Base-by-base conservation (phyloP, 768 basidiomycete species). In the Hygrocybe punicea region DNA sequence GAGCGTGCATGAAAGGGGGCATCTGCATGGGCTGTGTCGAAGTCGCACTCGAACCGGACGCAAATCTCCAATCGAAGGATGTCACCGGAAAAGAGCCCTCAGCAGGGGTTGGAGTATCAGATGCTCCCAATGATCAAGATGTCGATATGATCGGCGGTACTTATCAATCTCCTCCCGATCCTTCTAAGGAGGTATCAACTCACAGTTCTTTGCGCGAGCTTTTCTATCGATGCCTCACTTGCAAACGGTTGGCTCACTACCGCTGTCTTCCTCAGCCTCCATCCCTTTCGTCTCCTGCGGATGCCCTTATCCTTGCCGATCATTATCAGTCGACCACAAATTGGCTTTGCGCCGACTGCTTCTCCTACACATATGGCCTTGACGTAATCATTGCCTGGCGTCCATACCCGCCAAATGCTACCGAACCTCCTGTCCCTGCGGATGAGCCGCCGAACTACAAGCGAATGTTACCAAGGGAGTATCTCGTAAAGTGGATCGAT, bases 301-400 rank as follows among this genome's bases (percentile, higher is more conserved):
- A 63, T 51, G 63, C 75, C 36, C 68, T 66, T 2, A 77, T 82
- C 0, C 74, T 86, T n/a, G 89, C 86, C 5, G 63, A 66, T 17
- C 72, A 84, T 61, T 93, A 91, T 67, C 87, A 89, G 60, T 55
- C 65, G 1, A 69, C 72, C 4, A 70, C 71, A 34, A 65, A 66
- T 25, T 92, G 88, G 90, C 74, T 81, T 14, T 96, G 94, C 65
- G 78, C 79, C 5, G 89, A 94, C 63, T 96, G 94, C 65, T 68
- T 76, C 19, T 91, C 87, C 11, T 95, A 80, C 66, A 76, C 75
- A 13, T 87, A 86, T 66, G 68, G 73, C 8, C 71, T 93, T 11
- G 92, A 95, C 68, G 88, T 88, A 71, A 91, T 98, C 60, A 77
- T 97, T 40, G 95, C 93, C 2, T 97, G 95, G 95, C 80, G 93